Percentiles rank a stretch among this genome's conserved stretches.
phyloP scores from a whole-genome alignment of 768 basidiomycete genomes.

The Tricholoma hemisulphureum region DNA sequence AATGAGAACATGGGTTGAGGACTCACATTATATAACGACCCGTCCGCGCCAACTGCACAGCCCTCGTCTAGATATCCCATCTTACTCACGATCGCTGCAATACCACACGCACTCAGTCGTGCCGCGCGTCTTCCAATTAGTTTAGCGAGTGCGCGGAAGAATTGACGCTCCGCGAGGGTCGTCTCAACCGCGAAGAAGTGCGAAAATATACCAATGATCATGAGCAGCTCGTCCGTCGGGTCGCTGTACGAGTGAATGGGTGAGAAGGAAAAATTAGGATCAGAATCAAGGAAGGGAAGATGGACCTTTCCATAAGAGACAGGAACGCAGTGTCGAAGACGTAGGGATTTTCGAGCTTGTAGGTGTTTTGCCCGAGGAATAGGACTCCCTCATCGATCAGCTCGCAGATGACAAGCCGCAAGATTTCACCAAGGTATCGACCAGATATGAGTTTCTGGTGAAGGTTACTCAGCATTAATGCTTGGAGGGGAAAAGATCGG shows the following conservation, averaged over 20 bases:
- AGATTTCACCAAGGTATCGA: conserved; percentile 93
- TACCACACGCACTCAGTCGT: conserved; percentile 89
- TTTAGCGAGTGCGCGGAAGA: conserved; percentile 92
- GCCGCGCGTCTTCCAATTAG: conserved; percentile 89
- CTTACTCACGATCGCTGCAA: conserved; percentile 94
- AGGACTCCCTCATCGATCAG: conserved; percentile 95
- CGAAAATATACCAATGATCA: conserved; percentile 95
- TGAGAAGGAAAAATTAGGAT: background rate
- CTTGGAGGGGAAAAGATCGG: background rate
- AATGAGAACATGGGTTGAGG: background rate
- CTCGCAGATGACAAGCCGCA: conserved; percentile 92
- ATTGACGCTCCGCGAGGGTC: conserved; percentile 92
- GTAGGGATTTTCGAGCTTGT: conserved; percentile 94
- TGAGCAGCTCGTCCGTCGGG: conserved; percentile 93
- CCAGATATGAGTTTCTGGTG: conserved; percentile 91
- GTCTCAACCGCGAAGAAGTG: conserved; percentile 98
- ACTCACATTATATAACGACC: conserved; percentile 90
- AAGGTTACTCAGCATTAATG: background rate
- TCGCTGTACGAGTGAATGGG: conserved; percentile 51
- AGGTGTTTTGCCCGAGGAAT: conserved; percentile 97
- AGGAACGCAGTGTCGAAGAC: conserved; percentile 96
- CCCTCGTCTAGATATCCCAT: conserved; percentile 92
- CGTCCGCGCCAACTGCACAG: conserved; percentile 88
- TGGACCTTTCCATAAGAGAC: conserved; percentile 91
- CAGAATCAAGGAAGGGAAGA: background rate